Base-by-base conservation (phyloP, 441 rosid genomes). In the Iberis amara region DNA sequence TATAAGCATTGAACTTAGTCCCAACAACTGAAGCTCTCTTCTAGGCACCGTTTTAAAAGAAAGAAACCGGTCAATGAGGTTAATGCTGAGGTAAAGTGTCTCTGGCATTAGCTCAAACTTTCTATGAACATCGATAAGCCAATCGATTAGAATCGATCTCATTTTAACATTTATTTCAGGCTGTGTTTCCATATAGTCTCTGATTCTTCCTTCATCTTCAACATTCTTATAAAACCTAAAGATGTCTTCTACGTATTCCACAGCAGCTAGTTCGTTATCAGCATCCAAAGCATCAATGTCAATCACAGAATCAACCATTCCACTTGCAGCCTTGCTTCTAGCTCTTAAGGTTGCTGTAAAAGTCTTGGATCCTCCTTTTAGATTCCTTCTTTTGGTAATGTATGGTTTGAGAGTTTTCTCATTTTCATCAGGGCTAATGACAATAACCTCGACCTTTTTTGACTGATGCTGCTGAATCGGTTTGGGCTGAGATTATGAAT, bases 121-220 rank as follows among this genome's bases (percentile, higher is more conserved):
- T 76, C 86, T 83, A 32, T 86, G 97, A 30, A 89, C 97, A 92
- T 90, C 96, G 36, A 85, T 85, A 45, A 90, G 74, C 96, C 97
- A 90, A 73, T 90, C 97, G 4, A 90, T 82, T 2, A 90, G 82
- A 48, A 90, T 82, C 5, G 83, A 87, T 66, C 98, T 81, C 98
- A 86, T 86, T 71, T 70, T 80, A 56, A 78, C 92, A 35, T 77
- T 87, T 26, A 87, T 78, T 54, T 90, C 96, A 9, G 15, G 41
- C 63, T 86, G 94, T 28, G 73, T 77, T 4, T 47, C 67, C 89
- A 90, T 90, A 59, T 84, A 90, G 65, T 72, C 72, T 5, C n/a
- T 61, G 18, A 70, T 69, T 38, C 52, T 57, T 24, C 73, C 61
- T 12, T 78, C 78, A 0, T 28, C 64, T 78, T 78, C 76, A 2